Conservation (phyloP, 768 basidiomycete species). For the Suillus placidus region DNA sequence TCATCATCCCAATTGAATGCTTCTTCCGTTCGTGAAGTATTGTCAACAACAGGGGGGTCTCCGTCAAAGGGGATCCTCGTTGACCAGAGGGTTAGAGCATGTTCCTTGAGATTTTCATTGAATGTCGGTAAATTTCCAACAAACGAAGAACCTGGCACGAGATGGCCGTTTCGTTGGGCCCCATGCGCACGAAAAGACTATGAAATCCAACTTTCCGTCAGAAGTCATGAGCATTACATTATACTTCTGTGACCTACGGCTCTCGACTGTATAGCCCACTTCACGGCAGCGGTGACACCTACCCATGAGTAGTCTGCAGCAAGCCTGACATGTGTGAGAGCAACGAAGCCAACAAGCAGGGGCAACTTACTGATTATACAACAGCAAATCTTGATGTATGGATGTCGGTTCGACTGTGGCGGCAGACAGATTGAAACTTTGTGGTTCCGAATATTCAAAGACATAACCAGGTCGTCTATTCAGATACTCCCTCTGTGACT, state of each 20-base stretch:
- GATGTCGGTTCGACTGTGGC: background rate
- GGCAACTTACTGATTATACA: constrained; percentile 9
- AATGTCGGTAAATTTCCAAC: background rate
- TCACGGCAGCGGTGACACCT: constrained; percentile 3
- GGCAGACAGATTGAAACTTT: background rate
- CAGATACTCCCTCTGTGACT: background rate
- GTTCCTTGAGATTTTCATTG: background rate
- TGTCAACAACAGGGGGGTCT: background rate
- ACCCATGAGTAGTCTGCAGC: constrained; percentile 7
- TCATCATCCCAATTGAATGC: constrained; percentile 3
- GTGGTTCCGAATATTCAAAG: constrained; percentile 8
- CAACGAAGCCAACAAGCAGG: background rate
- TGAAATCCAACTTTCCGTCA: background rate
- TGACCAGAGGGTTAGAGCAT: background rate
- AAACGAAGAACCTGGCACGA: background rate
- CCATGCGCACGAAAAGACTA: background rate
- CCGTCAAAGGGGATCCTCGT: constrained; percentile 5
- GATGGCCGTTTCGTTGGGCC: background rate
- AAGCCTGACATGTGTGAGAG: background rate
- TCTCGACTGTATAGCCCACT: background rate
- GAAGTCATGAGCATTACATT: background rate
- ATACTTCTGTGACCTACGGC: background rate
- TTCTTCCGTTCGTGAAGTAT: background rate
- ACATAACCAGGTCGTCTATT: background rate
- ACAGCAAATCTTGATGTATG: constrained; percentile 1